Evolutionary conservation across 768 basidiomycete genomes (phyloP), one percentile per base, ranked within the genome.

Genomic region (Pholiota molesta): DNA sequence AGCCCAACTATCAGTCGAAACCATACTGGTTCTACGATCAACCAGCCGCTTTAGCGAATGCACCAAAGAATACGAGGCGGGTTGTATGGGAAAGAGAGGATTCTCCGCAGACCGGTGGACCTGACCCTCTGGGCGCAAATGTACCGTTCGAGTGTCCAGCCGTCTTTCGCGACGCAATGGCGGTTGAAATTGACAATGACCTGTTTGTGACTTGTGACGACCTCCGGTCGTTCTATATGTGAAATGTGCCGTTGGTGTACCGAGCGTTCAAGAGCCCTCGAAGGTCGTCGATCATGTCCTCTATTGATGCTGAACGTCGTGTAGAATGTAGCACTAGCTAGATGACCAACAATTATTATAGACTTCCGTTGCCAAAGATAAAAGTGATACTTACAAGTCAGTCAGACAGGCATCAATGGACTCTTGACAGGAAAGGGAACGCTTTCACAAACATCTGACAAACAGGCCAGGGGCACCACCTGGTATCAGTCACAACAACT

Each of bases 1-100:
- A 66, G 37, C 57, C 62, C 33, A 63, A 62, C 37, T 83, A 82
- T 70, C 62, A 71, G 65, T 69, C 59, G 42, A 71, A 77, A 61
- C 68, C 82, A 1, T 83, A 73, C 66, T 85, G 77, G 75, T 81
- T 79, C 64, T 84, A 82, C 66, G 75, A 83, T 66, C 83, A 85
- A 66, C 68, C 73, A 9, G 64, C 63, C 2, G 82, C 83, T 14
- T 63, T 82, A 1, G 68, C 72, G 28, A 73, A 75, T 56, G 73
- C 79, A 7, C 78, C 70, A 63, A 69, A 66, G 69, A 65, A 62
- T 14, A 23, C 57, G 45, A 65, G 61, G 47, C 44, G 59, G 33
- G 52, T 57, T 10, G 31, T 62, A 5, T 66, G 65, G 64, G 59
- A 53, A 26, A 52, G 59, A 55, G 63, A 67, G 31, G 55, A 57